Percentiles rank a stretch among this genome's conserved stretches.
These are phyloP conservation scores for Penicillium capsulatum DNA, from an alignment of 2,329 filamentous ascomycete genomes.

Conservation along the genomic window DNA sequence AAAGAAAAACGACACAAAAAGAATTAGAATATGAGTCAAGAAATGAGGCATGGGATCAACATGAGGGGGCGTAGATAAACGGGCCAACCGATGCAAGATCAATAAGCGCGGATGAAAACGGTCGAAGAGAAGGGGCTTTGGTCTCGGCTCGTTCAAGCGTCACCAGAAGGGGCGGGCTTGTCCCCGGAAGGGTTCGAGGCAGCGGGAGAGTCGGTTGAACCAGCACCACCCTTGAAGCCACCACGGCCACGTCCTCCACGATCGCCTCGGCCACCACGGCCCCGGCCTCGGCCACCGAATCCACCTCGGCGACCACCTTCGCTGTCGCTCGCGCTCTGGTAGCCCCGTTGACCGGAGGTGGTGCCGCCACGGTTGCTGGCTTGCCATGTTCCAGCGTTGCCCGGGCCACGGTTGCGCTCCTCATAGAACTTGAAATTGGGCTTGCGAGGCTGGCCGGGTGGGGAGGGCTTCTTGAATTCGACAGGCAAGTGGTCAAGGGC, in stretches of 20 bases:
- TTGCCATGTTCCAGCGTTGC: slow-evolving; percentile 55
- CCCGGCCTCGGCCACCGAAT: slow-evolving; percentile 56
- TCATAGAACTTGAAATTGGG: slow-evolving; percentile 81
- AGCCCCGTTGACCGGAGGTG: slow-evolving; percentile 65
- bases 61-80: slow-evolving; percentile 17
- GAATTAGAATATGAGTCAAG: slow-evolving; percentile 27
- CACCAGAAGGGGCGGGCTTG: slow-evolving; percentile 34
- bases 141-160: slow-evolving; percentile 26
- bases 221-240: slow-evolving; percentile 53
- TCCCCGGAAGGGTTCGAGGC: slow-evolving; percentile 30
- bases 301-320: slow-evolving; percentile 62
- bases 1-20: slow-evolving; percentile 21
- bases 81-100: slow-evolving; percentile 4
- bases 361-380: slow-evolving; percentile 59
- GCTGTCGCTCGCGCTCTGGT: slow-evolving; percentile 78
- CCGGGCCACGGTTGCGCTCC: slow-evolving; percentile 56
- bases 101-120: slow-evolving; percentile 7
- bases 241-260: slow-evolving; percentile 56
- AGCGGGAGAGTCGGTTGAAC: slow-evolving; percentile 29
- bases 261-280: slow-evolving; percentile 51
- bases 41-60: slow-evolving; percentile 12
- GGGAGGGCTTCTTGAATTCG: slow-evolving; percentile 68
- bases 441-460: slow-evolving; percentile 66
- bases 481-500: slow-evolving; percentile 70
- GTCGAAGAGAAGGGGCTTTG: slow-evolving; percentile 12